Percentiles rank a stretch among this genome's conserved stretches.
Conservation (phyloP, 805 yeast genomes). For the Candida multigemmis region DNA sequence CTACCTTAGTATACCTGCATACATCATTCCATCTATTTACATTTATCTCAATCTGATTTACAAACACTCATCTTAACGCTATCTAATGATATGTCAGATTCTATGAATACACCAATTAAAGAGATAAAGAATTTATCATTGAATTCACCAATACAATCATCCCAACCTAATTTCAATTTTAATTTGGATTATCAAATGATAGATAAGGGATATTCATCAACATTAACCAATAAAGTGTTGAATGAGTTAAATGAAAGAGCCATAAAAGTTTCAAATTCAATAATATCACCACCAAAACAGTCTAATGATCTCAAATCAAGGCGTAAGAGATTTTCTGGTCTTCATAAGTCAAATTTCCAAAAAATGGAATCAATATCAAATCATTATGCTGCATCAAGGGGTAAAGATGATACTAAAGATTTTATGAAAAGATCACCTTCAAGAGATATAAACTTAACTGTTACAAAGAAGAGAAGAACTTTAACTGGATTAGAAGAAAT, state of each 20-base stretch:
- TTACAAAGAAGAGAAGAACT: slow-evolving; percentile 20
- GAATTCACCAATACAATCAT: slow-evolving; percentile 17
- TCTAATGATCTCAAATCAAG: not conserved
- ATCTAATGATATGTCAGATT: slow-evolving; percentile 5
- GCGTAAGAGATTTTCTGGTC: slow-evolving; percentile 16
- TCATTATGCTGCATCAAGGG: slow-evolving; percentile 35
- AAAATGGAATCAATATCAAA: slow-evolving; percentile 41
- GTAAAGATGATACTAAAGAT: not conserved
- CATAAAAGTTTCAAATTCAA: slow-evolving; percentile 20
- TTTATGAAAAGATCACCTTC: slow-evolving; percentile 7
- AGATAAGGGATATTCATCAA: slow-evolving; percentile 38
- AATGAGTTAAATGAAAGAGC: slow-evolving; percentile 36
- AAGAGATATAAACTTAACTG: too few species aligned
- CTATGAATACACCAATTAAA: slow-evolving; percentile 31
- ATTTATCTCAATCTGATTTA: not conserved
- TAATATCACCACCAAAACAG: slow-evolving; percentile 8
- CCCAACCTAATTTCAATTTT: slow-evolving; percentile 8
- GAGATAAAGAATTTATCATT: slow-evolving; percentile 22
- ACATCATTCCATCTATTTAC: too few species aligned
- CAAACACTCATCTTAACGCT: not conserved
- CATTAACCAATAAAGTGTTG: slow-evolving; percentile 35
- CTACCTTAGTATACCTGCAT: too few species aligned
- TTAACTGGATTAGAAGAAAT: slow-evolving; percentile 33
- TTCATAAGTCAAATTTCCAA: slow-evolving; percentile 24
- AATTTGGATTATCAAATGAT: slow-evolving; percentile 20